These are phyloP conservation scores for Scheffersomyces titani DNA, from an alignment of 1,139 yeast species.

Conservation along the genomic window DNA sequence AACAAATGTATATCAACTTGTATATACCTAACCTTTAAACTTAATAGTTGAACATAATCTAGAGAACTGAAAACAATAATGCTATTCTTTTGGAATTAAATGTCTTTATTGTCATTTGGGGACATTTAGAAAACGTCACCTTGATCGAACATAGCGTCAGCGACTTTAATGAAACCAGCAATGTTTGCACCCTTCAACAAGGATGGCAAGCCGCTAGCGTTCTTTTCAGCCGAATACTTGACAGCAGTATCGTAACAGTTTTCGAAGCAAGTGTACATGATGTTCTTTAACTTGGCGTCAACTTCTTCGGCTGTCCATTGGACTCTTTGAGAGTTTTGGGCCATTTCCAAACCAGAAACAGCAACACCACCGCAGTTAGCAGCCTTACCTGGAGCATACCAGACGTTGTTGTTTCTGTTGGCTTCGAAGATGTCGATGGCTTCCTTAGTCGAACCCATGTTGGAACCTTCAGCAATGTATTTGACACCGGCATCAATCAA, in stretches of 20 bases:
- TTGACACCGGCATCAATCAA: conserved; percentile 89
- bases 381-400: conserved; percentile 99
- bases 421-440: conserved; percentile 95
- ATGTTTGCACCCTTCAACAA: conserved; percentile 98
- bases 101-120: not conserved
- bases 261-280: conserved; percentile 92
- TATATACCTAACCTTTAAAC: conserved; percentile 1
- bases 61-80: not conserved
- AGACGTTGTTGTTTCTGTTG: conserved; percentile 72
- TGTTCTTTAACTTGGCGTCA: conserved; percentile 38
- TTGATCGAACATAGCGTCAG: conserved; percentile 96
- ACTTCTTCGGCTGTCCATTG: conserved; percentile 22
- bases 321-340: conserved; percentile 96
- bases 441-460: conserved; percentile 98
- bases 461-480: conserved; percentile 97
- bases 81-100: not conserved
- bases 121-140: conserved; percentile 72
- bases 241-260: conserved; percentile 88
- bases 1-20: not conserved
- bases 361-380: conserved; percentile 99
- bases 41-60: not conserved
- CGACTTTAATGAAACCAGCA: conserved; percentile 98
- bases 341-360: conserved; percentile 98
- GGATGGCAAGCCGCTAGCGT: conserved; percentile 68
- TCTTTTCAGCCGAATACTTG: conserved; percentile 73